Base-by-base conservation (phyloP, 257 asterid species). In the Solanum microdontum region DNA sequence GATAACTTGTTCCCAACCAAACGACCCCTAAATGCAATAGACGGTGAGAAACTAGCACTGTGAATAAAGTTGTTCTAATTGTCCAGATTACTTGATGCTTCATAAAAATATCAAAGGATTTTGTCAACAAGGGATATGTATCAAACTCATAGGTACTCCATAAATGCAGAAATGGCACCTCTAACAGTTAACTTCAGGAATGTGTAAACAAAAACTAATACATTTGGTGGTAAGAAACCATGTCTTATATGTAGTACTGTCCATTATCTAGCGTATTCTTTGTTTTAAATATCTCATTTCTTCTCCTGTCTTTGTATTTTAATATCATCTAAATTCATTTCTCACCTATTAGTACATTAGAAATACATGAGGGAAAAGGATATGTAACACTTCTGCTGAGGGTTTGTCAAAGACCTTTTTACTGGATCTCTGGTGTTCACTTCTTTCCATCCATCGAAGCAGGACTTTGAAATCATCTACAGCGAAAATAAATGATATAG, bases 341-440 rank as follows among this genome's bases (percentile, higher is more conserved):
- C 39, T 28, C 40, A 17, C 69, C 26, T 45, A 80, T 80, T 28
- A 26, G 21, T 45, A 45, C 68, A 80, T 80, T 17, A 19, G 85
- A 80, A 45, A 11, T 80, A 45, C 85, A 26, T 17, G 40, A 80
- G 68, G 58, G n/a, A 80, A 48, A 80, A 80, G 69, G 40, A 45
- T 26, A 80, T 28, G 64, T 79, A 28, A 80, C 85, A 28, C 40
- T 80, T 80, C n/a, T 80, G 66, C n/a, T 26, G 40, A 80, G 85
- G 84, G 85, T 43, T 26, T 45, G 39, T 28, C 85, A 45, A 45
- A 45, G 85, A 28, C 40, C 68, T 80, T 28, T 28, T 28, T 28
- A 80, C 68, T 26, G 85, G 85, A 80, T 45, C 85, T 45, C 85
- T 80, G 13, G 32, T 80, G 85, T 80, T 80, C 68, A 80, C 85